Percentiles rank a stretch among this genome's conserved stretches.
Evolutionary conservation across 768 basidiomycete species (phyloP).

Genomic region (Coprinopsis marcescibilis): DNA sequence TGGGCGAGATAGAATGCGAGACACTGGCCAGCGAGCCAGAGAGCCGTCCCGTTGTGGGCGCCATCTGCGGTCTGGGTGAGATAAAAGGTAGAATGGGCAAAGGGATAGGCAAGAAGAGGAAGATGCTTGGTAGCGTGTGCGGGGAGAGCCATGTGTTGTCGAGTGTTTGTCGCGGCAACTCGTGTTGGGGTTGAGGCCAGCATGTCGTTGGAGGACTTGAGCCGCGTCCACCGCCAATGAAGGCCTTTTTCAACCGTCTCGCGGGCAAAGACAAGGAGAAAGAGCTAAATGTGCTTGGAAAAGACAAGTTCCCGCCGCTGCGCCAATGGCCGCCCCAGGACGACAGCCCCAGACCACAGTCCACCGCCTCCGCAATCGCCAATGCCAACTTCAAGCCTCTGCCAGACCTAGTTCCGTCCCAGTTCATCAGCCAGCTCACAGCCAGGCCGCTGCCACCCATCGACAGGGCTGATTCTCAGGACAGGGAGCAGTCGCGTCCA

Average conservation of each 20-base stretch:
- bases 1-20: conserved; percentile 56
- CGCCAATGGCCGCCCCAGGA: conserved; percentile 61
- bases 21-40: conserved; percentile 82
- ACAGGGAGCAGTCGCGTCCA: background rate
- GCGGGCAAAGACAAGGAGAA: conserved; percentile 66
- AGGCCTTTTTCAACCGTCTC: conserved; percentile 76
- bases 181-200: conserved; percentile 20
- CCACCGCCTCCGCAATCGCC: conserved; percentile 45
- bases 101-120: conserved; percentile 40
- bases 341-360: conserved; percentile 19
- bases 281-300: conserved; percentile 35
- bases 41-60: conserved; percentile 68
- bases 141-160: conserved; percentile 32
- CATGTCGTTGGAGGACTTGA: conserved; percentile 8
- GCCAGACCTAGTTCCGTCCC: conserved; percentile 51
- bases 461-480: conserved; percentile 16
- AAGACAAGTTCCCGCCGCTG: conserved; percentile 68
- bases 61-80: conserved; percentile 60
- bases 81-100: conserved; percentile 29
- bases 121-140: conserved; percentile 66
- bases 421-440: conserved; percentile 28
- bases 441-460: conserved; percentile 26
- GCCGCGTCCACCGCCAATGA: conserved; percentile 44
- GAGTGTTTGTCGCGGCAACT: conserved; percentile 25
- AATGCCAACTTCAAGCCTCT: conserved; percentile 60